These are phyloP conservation scores for Colletotrichum chrysophilum DNA, from an alignment of 2,329 filamentous ascomycete species.

Conservation along the genomic window DNA sequence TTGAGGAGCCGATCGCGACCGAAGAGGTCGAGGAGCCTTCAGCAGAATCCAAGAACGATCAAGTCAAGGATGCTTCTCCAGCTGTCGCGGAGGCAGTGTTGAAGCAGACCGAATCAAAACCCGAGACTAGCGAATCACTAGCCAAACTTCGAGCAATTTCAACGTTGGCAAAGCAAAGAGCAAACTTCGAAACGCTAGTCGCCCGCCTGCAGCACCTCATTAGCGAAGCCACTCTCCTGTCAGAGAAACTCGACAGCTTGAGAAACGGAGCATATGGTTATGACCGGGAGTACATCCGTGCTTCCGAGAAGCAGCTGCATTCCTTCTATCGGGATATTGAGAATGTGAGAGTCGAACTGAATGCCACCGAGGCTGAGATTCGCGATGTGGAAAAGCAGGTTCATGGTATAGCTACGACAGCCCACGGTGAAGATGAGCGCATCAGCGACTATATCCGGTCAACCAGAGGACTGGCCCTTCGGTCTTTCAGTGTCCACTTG, in stretches of 20 bases:
- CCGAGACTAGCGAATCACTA: neutral
- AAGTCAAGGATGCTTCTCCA: neutral
- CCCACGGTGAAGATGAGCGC: conserved; percentile 25
- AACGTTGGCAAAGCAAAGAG: conserved; percentile 33
- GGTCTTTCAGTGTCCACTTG: conserved; percentile 60
- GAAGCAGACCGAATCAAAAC: conserved; percentile 17
- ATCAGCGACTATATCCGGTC: conserved; percentile 60
- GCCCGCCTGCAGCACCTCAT: conserved; percentile 37
- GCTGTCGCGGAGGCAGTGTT: neutral
- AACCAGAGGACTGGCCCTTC: conserved; percentile 63
- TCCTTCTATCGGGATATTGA: conserved; percentile 35
- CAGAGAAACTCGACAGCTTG: conserved; percentile 33
- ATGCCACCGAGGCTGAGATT: conserved; percentile 40
- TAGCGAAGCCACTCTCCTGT: conserved; percentile 31
- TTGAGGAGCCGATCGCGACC: conserved; percentile 33
- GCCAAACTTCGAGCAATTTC: neutral
- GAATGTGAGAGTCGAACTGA: conserved; percentile 39
- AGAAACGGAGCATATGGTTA: conserved; percentile 7
- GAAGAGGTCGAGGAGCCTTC: conserved; percentile 28
- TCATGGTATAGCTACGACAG: conserved; percentile 11
- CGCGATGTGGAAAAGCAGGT: conserved; percentile 33
- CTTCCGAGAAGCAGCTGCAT: conserved; percentile 33
- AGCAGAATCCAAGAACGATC: neutral
- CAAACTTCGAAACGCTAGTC: conserved; percentile 37
- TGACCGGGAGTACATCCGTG: conserved; percentile 26